phyloP scores from a whole-genome alignment of 305 asterid genomes.

The Striga hermonthica region DNA sequence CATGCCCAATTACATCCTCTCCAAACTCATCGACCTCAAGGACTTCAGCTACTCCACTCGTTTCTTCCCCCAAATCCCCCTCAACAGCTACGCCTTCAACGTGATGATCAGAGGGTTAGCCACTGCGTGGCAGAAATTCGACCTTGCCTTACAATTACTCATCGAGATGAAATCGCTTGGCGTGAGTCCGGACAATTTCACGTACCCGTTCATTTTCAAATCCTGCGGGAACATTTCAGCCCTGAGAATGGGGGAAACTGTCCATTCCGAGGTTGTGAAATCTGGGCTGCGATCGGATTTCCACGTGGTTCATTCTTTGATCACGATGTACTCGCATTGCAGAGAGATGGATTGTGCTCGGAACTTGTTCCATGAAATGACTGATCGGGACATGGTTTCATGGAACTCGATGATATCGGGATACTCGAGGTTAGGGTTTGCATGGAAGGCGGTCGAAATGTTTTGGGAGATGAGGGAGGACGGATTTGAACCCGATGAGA shows the following conservation, averaged over 20 bases:
- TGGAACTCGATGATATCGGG: constrained; percentile 83
- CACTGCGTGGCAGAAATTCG: constrained; percentile 62
- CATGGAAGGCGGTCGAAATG: constrained; percentile 58
- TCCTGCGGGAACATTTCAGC: constrained; percentile 57
- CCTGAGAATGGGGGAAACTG: constrained; percentile 38
- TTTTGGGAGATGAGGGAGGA: constrained; percentile 53
- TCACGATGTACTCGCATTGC: constrained; percentile 66
- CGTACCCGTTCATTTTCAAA: constrained; percentile 75
- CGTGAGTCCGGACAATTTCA: constrained; percentile 64
- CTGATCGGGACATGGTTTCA: constrained; percentile 58
- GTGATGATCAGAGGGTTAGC: constrained; percentile 70
- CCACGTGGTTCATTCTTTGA: constrained; percentile 67
- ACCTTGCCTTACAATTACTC: constrained; percentile 47
- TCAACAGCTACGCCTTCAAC: constrained; percentile 63
- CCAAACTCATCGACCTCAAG: constrained; percentile 55
- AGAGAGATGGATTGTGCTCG: constrained; percentile 48
- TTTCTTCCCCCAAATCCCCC: constrained; percentile 49
- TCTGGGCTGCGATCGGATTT: constrained; percentile 58
- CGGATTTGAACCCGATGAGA: constrained; percentile 69
- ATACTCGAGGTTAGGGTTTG: constrained; percentile 55
- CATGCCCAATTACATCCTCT: constrained; percentile 64
- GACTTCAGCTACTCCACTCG: constrained; percentile 46
- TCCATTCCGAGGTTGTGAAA: constrained; percentile 64
- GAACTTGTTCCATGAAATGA: constrained; percentile 69
- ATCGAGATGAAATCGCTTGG: constrained; percentile 50